Base-by-base conservation (phyloP, 2,329 filamentous ascomycete genomes). In the Xylariaceae sp. region DNA sequence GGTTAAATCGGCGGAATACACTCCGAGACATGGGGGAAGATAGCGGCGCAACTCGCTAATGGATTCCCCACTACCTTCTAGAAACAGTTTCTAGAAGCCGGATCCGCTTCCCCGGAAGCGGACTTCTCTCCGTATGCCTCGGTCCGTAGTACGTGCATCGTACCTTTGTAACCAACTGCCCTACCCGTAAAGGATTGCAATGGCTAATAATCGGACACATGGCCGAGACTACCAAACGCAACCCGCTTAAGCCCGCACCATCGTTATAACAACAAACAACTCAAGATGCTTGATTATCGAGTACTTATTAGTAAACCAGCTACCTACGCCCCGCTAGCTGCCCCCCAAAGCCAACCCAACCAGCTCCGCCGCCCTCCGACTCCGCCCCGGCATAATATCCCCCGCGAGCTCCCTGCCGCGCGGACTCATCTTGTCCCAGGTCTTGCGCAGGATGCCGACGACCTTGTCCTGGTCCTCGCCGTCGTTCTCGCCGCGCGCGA, bases 401-500 rank as follows among this genome's bases (percentile, higher is more conserved):
- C 73, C 63, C n/a, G 89, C 89, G 71, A 91, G 71, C 63, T 82
- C 78, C 60, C 81, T 77, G 0, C 88, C 89, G 55, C 72, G 72
- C 37, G 81, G 79, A 47, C 83, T 84, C 88, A 91, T 91, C 78
- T 91, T 91, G 46, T 67, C 85, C 88, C 88, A 91, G 14, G 88
- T 90, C 81, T 91, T 91, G 64, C 77, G 77, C 70, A 91, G 70
- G 62, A 91, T 90, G 18, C 75, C 76, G 19, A 93, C 71, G 57
- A 91, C 85, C 80, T 95, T 96, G 48, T 86, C 87, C 74, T 93
- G 89, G 67, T 91, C 89, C 16, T 81, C 70, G 51, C 87, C 81
- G 23, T 83, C 81, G 69, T 81, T 79, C 63, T 72, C 20, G 4
- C 48, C 80, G n/a, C n/a, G 32, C 32, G 32, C 77, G 91, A n/a